Evolutionary conservation across 1,139 yeast species (phyloP), one percentile per base, ranked within the genome.

Genomic region (Candida smagusa): DNA sequence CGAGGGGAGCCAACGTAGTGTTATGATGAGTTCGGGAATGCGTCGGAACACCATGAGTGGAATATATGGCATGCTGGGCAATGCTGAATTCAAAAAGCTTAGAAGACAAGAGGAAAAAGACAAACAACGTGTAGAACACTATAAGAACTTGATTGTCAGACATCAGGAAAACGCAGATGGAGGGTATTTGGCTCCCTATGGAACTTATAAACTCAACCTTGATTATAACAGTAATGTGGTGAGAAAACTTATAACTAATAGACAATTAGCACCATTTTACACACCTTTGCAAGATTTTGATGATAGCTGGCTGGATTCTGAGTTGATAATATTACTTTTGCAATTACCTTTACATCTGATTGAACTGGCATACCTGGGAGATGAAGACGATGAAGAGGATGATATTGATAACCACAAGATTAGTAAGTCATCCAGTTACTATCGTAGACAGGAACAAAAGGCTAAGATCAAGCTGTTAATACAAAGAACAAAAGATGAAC

Each of bases 251-350:
- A 84, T 90, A 16, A 49, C 61, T 4, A 50, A 52, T 33, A 74
- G 98, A 31, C 74, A 73, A 47, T 53, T 92, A 33, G 90, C 97
- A 0, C 97, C 98, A 1, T 92, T 92, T 58, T 92, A 78, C 57
- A 84, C 90, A 3, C 97, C 97, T 0, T 65, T 92, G 37, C 88
- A 86, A 52, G 96, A 88, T 53, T 86, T 74, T 53, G 82, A 84
- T 42, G 78, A 72, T n/a, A 48, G 60, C 19, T 87, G 96, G 96
- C 63, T 79, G 1, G 87, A 84, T 48, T 77, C 78, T 4, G 88
- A 87, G 58, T 59, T 90, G 22, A 56, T 84, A 59, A 59, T 77
- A 7, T 72, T 81, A 27, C 62, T 87, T 21, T 65, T 65, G 33
- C 77, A 75, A 30, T 56, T 77, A 22, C 68, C 80, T 7, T 60